Percentiles rank a stretch among this genome's conserved stretches.
These are phyloP conservation scores for Populus trichocarpa DNA, from an alignment of 441 rosid genomes.

Conservation along the genomic window DNA sequence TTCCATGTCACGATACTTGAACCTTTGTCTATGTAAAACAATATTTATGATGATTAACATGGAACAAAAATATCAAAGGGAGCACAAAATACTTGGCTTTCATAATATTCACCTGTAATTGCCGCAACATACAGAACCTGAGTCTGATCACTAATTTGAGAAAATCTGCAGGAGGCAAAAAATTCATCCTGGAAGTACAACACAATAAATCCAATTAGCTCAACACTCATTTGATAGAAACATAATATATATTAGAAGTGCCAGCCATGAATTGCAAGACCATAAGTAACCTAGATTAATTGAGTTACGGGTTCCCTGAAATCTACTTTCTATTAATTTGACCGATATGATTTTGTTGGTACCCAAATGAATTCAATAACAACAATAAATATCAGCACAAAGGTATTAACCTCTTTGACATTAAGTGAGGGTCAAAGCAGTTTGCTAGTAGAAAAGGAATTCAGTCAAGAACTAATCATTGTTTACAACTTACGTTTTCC, in stretches of 20 bases:
- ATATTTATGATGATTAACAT: constrained; percentile 10
- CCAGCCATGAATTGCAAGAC: not conserved
- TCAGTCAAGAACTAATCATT: not conserved
- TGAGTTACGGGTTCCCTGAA: not conserved
- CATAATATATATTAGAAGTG: not conserved
- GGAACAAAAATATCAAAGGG: not conserved
- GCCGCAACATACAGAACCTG: constrained; percentile 69
- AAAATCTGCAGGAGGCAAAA: constrained; percentile 79
- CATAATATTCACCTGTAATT: constrained; percentile 52
- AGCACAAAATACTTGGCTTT: not conserved
- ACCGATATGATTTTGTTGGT: not conserved
- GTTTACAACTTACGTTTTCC: constrained; percentile 50
- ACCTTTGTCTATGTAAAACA: constrained; percentile 49
- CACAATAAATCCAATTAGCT: constrained; percentile 22
- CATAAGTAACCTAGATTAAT: not conserved
- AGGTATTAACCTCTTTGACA: not conserved
- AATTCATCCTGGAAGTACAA: constrained; percentile 64
- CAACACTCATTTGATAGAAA: constrained; percentile 7
- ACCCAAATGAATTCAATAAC: not conserved
- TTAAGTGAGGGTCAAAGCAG: not conserved
- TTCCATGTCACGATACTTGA: constrained; percentile 70
- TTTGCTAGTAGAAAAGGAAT: not conserved
- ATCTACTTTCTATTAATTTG: not conserved
- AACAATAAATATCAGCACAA: not conserved
- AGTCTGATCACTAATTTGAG: constrained; percentile 39